A percentile compares a stretch with the other conserved stretches of the same genome.
These are phyloP conservation scores for Chaetomium fimeti DNA, from an alignment of 495 filamentous ascomycete species.

Conservation along the genomic window DNA sequence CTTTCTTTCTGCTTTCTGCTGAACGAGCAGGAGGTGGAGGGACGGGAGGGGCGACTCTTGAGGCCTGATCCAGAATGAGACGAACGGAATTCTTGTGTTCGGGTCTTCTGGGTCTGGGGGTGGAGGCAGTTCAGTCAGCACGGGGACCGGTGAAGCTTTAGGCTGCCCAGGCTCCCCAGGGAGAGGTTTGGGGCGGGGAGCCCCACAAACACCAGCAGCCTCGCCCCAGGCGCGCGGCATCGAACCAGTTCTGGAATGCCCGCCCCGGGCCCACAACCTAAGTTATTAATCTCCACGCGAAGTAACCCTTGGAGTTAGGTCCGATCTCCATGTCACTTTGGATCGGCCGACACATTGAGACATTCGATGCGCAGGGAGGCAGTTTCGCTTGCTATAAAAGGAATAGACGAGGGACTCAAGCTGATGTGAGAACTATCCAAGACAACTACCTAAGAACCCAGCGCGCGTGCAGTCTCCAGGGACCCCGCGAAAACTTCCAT, in stretches of 20 bases:
- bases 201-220: constrained; percentile 7
- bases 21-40: background rate
- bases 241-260: background rate
- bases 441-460: background rate
- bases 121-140: background rate
- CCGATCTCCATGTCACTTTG: constrained; percentile 4
- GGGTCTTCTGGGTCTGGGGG: background rate
- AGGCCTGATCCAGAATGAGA: background rate
- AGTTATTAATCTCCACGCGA: background rate
- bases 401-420: too few relatives aligned
- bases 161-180: background rate
- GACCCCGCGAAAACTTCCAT: background rate
- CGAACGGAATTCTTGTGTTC: background rate
- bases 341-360: background rate
- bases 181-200: background rate
- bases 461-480: background rate
- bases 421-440: too few relatives aligned
- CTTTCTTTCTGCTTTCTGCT: background rate
- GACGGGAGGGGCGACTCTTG: background rate
- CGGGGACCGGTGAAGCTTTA: constrained; percentile 9
- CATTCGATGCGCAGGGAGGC: background rate
- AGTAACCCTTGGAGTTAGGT: too few relatives aligned
- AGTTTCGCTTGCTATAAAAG: too few relatives aligned
- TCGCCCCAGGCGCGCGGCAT: background rate
- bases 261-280: background rate